These are phyloP conservation scores for Ajuga chamaepitys DNA, from an alignment of 257 asterid species.

Conservation along the genomic window DNA sequence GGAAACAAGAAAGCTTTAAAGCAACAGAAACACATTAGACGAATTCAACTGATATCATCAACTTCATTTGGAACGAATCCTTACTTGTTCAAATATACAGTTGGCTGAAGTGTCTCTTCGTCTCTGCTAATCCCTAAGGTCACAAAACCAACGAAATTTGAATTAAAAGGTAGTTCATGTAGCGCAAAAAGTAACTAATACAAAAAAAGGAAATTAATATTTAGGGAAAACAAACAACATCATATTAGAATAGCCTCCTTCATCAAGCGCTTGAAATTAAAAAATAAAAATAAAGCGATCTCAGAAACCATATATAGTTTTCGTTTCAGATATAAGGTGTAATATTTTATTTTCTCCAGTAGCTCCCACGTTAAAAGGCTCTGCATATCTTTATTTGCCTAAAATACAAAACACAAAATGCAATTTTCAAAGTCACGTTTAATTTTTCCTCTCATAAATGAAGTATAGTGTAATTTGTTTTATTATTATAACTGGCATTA, in stretches of 20 bases:
- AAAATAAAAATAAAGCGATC: neutral
- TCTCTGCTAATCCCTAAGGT: constrained; percentile 72
- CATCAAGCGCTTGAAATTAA: neutral
- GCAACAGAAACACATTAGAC: neutral
- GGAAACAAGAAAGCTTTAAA: neutral
- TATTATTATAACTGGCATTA: too few relatives aligned
- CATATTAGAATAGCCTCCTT: neutral
- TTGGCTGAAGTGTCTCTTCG: constrained; percentile 86
- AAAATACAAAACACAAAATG: neutral
- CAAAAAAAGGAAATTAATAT: neutral
- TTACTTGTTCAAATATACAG: constrained; percentile 91
- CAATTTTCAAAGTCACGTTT: neutral
- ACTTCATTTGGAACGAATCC: constrained; percentile 19
- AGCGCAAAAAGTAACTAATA: neutral
- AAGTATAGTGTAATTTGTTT: neutral
- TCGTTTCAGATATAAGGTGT: neutral
- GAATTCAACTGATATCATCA: neutral
- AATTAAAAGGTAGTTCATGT: constrained; percentile 3
- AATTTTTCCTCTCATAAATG: neutral
- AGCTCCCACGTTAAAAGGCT: neutral
- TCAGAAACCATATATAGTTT: neutral
- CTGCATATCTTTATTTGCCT: neutral
- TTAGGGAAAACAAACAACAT: neutral
- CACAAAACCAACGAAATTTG: neutral
- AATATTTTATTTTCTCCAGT: neutral